Percentiles rank a stretch among this genome's conserved stretches.
These are phyloP conservation scores for Torulaspora gathmanii DNA, from an alignment of 805 yeast species.

Conservation along the genomic window DNA sequence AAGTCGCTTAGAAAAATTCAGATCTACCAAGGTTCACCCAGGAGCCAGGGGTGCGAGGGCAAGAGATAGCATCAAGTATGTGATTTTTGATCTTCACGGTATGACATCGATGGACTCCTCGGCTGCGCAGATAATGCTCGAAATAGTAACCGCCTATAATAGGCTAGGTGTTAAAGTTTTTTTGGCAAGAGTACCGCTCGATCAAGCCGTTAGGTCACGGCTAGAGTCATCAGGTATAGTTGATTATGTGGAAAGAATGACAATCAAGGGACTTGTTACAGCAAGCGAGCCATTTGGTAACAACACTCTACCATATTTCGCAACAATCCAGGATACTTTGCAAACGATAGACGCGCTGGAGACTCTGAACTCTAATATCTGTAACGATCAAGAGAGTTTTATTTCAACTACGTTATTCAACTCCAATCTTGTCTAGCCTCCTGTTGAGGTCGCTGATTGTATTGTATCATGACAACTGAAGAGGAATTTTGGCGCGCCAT, in stretches of 20 bases:
- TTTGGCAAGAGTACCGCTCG: slow-evolving; percentile 56
- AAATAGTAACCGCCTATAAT: slow-evolving; percentile 54
- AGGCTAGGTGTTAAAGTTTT: slow-evolving; percentile 52
- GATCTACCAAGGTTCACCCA: slow-evolving; percentile 72
- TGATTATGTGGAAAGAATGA: slow-evolving; percentile 34
- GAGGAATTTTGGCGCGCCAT: no score
- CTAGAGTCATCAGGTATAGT: slow-evolving; percentile 54
- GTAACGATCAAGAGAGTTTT: slow-evolving; percentile 12
- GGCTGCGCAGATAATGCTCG: slow-evolving; percentile 67
- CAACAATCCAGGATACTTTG: slow-evolving; percentile 56
- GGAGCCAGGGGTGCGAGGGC: slow-evolving; percentile 54
- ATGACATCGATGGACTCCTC: slow-evolving; percentile 77
- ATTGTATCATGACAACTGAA: no score
- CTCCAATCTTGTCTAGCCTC: slow-evolving; percentile 12
- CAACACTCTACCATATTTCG: slow-evolving; percentile 39
- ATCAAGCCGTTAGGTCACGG: slow-evolving; percentile 43
- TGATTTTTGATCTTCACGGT: slow-evolving; percentile 76
- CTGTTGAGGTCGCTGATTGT: no score
- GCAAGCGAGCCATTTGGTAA: background rate
- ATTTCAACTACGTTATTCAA: slow-evolving; percentile 13
- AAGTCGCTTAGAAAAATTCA: slow-evolving; percentile 67
- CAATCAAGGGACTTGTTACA: slow-evolving; percentile 18
- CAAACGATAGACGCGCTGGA: slow-evolving; percentile 40
- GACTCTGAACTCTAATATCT: slow-evolving; percentile 6
- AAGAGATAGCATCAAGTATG: slow-evolving; percentile 45